Evolutionary conservation across 2,329 filamentous ascomycete genomes (phyloP), one percentile per base, ranked within the genome.

Genomic region (Esteya vermicola): DNA sequence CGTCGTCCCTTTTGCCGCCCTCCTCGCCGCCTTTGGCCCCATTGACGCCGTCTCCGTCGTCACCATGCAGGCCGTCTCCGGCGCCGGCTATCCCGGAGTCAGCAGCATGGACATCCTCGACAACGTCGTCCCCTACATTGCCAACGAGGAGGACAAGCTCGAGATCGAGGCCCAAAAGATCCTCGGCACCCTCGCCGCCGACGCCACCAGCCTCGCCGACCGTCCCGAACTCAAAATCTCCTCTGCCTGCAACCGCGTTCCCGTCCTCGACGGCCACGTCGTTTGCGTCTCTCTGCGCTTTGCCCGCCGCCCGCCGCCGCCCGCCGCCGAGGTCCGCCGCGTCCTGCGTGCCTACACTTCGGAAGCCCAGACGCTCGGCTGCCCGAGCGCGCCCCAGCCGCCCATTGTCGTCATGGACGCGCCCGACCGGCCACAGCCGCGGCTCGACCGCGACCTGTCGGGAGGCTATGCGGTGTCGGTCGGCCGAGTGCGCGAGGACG

Each of bases 141-240:
- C 73, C 1, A 88, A 88, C 43, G 91, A 96, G 63, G 91, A 96
- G 60, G 88, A 94, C 60, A 96, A 96, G 68, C 75, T 96, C 23
- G 85, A 94, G 67, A 83, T 81, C 4, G 91, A 96, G 62, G 88
- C 91, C 3, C 81, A 84, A 52, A 96, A 96, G 73, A 96, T 96
- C 51, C 71, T 96, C 3, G 89, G 91, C 39, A 59, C 59, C 26
- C 64, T 95, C 51, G 85, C 85, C 53, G 60, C 62, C 31, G 77
- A 81, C 16, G 68, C 72, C 16, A 86, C 81, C 6, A 81, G 76
- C 12, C 86, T 95, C 50, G 65, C 77, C 39, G 79, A 91, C 56
- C 85, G 93, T 60, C 62, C 67, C 13, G 66, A 68, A 34, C 74
- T 96, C 44, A 75, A 75, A 48, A 78, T 96, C 41, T 85, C 80